Evolutionary conservation across 2,329 filamentous ascomycete species (phyloP), one percentile per base, ranked within the genome.

Genomic region (Xylaria digitata): DNA sequence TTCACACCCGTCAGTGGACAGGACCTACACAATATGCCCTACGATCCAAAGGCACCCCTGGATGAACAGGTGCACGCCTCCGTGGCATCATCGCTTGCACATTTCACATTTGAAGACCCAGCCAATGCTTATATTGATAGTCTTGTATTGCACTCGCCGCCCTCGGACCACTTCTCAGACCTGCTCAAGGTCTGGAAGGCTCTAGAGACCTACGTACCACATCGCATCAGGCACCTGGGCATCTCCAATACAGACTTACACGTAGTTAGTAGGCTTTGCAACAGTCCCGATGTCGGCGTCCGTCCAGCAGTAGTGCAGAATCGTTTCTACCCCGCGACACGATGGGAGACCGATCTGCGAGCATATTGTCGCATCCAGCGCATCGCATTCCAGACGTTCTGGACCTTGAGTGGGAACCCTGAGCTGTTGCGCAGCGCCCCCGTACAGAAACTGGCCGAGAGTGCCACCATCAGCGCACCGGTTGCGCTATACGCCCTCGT

Each of bases 161-260:
- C 85, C 56, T 72, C 78, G 23, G 78, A 76, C 8, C 71, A 60
- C 15, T 66, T 81, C 1, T 73, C 80, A 6, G 81, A 84, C 48
- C 87, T 91, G 0, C 73, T 90, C 32, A 82, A 86, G 63, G 92
- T 88, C 9, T 95, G 92, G 91, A 79, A 80, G 23, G 79, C 87
- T 0, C 82, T 95, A 15, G 87, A 91, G 74, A 80, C 83, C 3
- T 93, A 90, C 73, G 88, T 93, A 0, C 90, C 91, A 0, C 75
- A 84, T 71, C 78, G 74, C 49, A 88, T 94, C 69, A 88, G 87
- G 46, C 83, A 87, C 34, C 82, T 96, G 7, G 93, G 93, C 46
- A 90, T 96, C 62, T 93, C 91, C 61, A 96, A 96, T 77, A 86
- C 87, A n/a, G 81, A 83, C n/a, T 78, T 91, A 1, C 76, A 82